A percentile compares a stretch with the other conserved stretches of the same genome.
These are phyloP conservation scores for Sugiyamaella mastotermitis DNA, from an alignment of 805 yeast genomes.

Conservation along the genomic window DNA sequence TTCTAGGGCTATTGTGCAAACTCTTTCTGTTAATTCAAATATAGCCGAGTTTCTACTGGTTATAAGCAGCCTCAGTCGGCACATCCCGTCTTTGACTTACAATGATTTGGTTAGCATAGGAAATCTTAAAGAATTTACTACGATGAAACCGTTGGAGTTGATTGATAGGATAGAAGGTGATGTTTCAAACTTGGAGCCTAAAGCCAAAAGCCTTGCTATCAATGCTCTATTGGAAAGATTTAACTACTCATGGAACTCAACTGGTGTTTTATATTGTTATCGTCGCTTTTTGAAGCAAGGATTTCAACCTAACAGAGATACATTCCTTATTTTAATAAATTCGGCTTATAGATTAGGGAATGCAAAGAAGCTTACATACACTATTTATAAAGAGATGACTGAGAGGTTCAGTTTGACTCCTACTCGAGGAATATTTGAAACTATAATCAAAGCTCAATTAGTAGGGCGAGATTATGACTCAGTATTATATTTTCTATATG, in stretches of 20 bases:
- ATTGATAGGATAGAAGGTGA: too few relatives aligned
- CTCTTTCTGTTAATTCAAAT: too few relatives aligned
- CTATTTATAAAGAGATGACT: constrained; percentile 22
- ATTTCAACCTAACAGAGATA: constrained; percentile 11
- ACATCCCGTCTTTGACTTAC: too few relatives aligned
- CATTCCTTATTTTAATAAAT: constrained; percentile 14
- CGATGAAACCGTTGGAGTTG: too few relatives aligned
- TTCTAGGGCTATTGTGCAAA: too few relatives aligned
- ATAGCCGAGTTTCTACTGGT: too few relatives aligned
- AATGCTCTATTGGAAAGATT: constrained; percentile 9
- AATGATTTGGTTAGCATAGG: too few relatives aligned
- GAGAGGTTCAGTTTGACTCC: constrained; percentile 10
- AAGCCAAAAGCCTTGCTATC: constrained; percentile 2
- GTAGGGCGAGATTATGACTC: constrained; percentile 19
- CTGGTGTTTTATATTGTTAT: constrained; percentile 9
- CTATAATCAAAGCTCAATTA: constrained; percentile 22
- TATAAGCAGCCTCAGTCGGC: too few relatives aligned
- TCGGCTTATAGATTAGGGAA: constrained; percentile 26
- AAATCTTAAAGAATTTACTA: too few relatives aligned
- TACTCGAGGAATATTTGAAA: constrained; percentile 22
- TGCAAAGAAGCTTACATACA: constrained; percentile 23
- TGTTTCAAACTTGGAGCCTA: background rate
- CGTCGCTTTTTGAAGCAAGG: constrained; percentile 8
- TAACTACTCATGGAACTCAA: constrained; percentile 2
- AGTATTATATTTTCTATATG: constrained; percentile 19